phyloP scores from a whole-genome alignment of 768 basidiomycete genomes.

The Auriscalpium vulgare region DNA sequence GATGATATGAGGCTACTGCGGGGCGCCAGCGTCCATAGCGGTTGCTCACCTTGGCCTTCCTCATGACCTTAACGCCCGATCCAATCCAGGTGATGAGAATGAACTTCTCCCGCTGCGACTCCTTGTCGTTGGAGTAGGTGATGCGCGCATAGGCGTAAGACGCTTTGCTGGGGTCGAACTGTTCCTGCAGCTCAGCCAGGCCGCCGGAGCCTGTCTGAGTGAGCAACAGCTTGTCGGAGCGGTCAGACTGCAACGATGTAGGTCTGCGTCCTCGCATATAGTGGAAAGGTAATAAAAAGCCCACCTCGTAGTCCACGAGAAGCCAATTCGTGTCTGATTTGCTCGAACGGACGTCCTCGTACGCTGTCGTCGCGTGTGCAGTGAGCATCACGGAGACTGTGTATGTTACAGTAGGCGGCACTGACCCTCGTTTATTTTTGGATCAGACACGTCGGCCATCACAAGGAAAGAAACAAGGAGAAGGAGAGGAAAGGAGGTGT shows the following conservation, averaged over 20 bases:
- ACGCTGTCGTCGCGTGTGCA: slow-evolving; percentile 42
- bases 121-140: slow-evolving; percentile 79
- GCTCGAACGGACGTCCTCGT: slow-evolving; percentile 79
- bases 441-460: slow-evolving; percentile 17
- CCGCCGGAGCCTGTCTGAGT: slow-evolving; percentile 77
- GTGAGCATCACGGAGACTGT: not conserved
- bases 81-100: slow-evolving; percentile 84
- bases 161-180: slow-evolving; percentile 65
- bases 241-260: slow-evolving; percentile 41
- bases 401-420: not conserved
- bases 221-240: slow-evolving; percentile 73
- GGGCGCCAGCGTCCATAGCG: slow-evolving; percentile 14
- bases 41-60: slow-evolving; percentile 72
- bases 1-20: not conserved
- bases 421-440: slow-evolving; percentile 14
- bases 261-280: not conserved
- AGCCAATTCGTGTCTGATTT: slow-evolving; percentile 88
- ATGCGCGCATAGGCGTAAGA: slow-evolving; percentile 83
- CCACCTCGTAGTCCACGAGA: slow-evolving; percentile 80
- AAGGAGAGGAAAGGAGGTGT: not conserved
- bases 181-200: slow-evolving; percentile 65
- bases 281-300: slow-evolving; percentile 6
- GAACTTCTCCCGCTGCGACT: slow-evolving; percentile 85
- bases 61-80: slow-evolving; percentile 77
- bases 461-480: not conserved